Conservation (phyloP, 2,329 filamentous ascomycete genomes). For the Albifimbria verrucaria region DNA sequence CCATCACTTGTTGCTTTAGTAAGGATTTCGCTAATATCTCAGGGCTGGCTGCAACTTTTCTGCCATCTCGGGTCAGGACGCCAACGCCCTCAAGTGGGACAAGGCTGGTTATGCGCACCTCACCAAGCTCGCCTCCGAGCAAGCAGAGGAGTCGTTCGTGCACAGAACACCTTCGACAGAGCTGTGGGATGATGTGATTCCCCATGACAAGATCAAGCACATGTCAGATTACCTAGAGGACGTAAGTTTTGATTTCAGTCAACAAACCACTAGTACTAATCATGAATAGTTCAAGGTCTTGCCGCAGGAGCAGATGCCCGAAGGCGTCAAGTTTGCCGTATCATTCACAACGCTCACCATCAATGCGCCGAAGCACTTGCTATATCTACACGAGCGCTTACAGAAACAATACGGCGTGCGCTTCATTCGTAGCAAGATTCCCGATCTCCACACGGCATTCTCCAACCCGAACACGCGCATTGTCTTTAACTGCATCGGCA, state of each 20-base stretch:
- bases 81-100: constrained; percentile 40
- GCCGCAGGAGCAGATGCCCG: constrained; percentile 22
- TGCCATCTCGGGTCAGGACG: constrained; percentile 36
- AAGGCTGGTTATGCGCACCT: constrained; percentile 34
- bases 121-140: constrained; percentile 26
- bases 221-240: constrained; percentile 39
- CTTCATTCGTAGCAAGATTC: constrained; percentile 25
- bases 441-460: constrained; percentile 22
- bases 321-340: constrained; percentile 29
- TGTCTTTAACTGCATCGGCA: constrained; percentile 33
- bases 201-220: constrained; percentile 35
- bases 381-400: constrained; percentile 24
- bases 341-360: constrained; percentile 33
- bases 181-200: constrained; percentile 36
- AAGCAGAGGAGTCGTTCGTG: constrained; percentile 28
- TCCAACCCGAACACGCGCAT: constrained; percentile 20
- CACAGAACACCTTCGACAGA: constrained; percentile 34
- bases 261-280: background rate
- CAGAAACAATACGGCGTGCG: constrained; percentile 25
- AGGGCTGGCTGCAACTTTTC: constrained; percentile 44
- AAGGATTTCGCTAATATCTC: background rate
- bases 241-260: constrained; percentile 16
- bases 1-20: background rate
- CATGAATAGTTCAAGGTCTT: constrained; percentile 26
- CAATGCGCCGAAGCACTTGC: constrained; percentile 34